Conservation (phyloP, 169 alveolate species). For the Plasmodium gonderi region DNA sequence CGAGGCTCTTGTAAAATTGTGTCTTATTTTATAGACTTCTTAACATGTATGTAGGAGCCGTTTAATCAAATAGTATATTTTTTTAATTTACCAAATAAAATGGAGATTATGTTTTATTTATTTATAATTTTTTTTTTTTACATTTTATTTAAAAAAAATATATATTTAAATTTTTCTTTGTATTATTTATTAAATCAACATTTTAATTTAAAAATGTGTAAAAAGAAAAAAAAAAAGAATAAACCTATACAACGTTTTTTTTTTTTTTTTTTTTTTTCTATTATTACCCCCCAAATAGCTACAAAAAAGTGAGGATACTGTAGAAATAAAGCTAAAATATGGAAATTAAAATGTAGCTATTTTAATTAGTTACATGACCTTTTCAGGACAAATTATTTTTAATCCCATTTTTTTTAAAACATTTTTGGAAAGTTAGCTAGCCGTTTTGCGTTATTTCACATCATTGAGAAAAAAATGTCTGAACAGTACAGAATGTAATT, state of each 20-base stretch:
- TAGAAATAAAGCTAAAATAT: neutral
- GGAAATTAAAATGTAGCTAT: constrained; percentile 29
- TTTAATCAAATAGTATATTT: neutral
- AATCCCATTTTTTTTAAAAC: neutral
- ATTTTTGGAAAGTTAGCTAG: neutral
- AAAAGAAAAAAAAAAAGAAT: neutral
- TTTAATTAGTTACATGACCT: constrained; percentile 20
- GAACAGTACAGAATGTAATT: constrained; percentile 22
- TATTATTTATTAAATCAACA: neutral
- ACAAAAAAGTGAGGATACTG: neutral
- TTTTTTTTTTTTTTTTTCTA: constrained; percentile 13
- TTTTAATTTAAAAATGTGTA: neutral
- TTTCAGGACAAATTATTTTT: constrained; percentile 23
- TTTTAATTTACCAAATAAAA: neutral
- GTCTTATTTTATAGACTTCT: constrained; percentile 1
- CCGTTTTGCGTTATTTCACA: neutral
- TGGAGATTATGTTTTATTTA: neutral
- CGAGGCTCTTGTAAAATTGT: neutral
- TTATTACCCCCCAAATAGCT: constrained; percentile 1
- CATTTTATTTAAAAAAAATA: neutral
- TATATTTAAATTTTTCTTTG: neutral
- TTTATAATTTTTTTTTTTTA: neutral
- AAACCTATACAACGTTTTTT: neutral
- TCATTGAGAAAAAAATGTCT: neutral
- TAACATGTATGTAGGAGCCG: neutral